Percentiles rank a stretch among this genome's conserved stretches.
phyloP scores from a whole-genome alignment of 257 asterid species.

The Solanum pennellii region DNA sequence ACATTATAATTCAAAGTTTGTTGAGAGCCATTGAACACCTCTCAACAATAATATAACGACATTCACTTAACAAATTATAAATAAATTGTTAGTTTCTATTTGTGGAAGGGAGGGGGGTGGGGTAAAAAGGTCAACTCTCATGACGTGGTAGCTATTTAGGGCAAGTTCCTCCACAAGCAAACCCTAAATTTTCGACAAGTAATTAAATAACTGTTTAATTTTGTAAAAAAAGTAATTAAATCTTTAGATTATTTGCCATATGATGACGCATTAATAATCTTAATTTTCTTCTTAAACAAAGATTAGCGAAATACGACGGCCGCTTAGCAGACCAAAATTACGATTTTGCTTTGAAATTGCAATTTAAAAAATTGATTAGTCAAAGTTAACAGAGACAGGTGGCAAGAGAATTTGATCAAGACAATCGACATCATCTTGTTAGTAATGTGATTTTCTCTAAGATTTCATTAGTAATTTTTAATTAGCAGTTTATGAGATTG shows the following conservation, averaged over 20 bases:
- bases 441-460: background rate
- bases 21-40: conserved; percentile 39
- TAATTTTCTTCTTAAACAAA: background rate
- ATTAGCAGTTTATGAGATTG: conserved; percentile 4
- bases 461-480: background rate
- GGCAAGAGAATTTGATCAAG: background rate
- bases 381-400: conserved; percentile 3
- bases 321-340: background rate
- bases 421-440: background rate
- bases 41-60: conserved; percentile 25
- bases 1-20: conserved; percentile 31
- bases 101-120: background rate
- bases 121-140: conserved; percentile 9
- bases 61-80: background rate
- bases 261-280: conserved; percentile 1
- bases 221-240: conserved; percentile 3
- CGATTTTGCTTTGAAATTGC: background rate
- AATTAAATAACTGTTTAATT: conserved; percentile 16
- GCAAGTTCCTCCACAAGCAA: conserved; percentile 8
- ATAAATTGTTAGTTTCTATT: background rate
- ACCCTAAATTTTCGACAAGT: conserved; percentile 23
- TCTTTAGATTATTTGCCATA: background rate
- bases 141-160: conserved; percentile 47
- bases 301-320: background rate
- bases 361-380: background rate